Evolutionary conservation across 2,329 filamentous ascomycete species (phyloP), one percentile per base, ranked within the genome.

Genomic region (Sporothrix luriei): DNA sequence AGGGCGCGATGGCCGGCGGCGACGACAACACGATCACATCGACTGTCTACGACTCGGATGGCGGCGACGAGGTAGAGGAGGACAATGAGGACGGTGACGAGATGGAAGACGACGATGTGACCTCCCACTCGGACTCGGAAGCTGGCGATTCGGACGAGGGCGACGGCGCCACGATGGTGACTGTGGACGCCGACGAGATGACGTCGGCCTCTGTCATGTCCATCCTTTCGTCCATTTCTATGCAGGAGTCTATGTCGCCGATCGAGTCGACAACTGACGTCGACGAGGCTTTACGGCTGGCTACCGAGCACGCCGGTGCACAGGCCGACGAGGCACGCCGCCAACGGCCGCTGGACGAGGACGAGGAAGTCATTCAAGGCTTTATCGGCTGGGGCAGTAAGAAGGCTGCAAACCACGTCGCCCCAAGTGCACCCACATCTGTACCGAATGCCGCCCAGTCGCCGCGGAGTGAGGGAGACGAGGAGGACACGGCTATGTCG

Each of bases 161-260:
- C n/a, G 89, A 90, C 65, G 90, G 92, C 73, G 90, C 88, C 40
- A 94, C 91, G 0, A 90, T 92, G 78, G 92, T 94, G 88, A 94
- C 90, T 48, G 82, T 97, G 57, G 92, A 94, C 71, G 84, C 91
- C 21, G 91, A 95, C 69, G 91, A 94, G 74, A 86, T 90, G 72
- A 93, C 90, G 1, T 87, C 87, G 43, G 89, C 87, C 33, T 91
- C 90, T 19, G 81, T 87, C 57, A 86, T 84, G 57, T 91, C 90
- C 11, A 82, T 84, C 2, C 64, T 72, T n/a, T 72, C 72, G 26
- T 68, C 29, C n/a, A 86, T 83, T 48, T 85, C 85, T 33, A 87
- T 86, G 26, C 82, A 82, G 9, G 62, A 65, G 72, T 84, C 82
- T 59, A 76, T 78, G 49, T 83, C 80, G 67, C 83, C 83, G 38